Percentiles rank a stretch among this genome's conserved stretches.
Conservation (phyloP, 306 rosid species). For the Corylus heterophylla region DNA sequence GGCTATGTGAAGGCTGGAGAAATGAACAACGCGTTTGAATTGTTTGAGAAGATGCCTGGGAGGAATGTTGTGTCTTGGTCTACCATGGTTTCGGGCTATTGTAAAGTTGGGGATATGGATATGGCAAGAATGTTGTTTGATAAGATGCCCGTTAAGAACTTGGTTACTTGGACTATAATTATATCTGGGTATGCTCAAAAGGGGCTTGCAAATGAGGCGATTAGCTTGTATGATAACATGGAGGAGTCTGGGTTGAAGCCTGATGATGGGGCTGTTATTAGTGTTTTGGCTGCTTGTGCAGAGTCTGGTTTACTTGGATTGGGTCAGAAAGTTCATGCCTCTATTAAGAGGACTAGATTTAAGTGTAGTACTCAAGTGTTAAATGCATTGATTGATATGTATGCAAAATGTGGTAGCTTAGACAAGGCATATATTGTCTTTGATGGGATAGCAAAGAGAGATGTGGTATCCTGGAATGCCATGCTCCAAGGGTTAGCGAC, state of each 20-base stretch:
- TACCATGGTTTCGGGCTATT: slow-evolving; percentile 65
- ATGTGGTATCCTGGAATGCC: slow-evolving; percentile 78
- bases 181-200: slow-evolving; percentile 82
- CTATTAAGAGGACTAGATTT: slow-evolving; percentile 46
- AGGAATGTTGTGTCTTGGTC: slow-evolving; percentile 83
- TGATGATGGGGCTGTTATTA: slow-evolving; percentile 58
- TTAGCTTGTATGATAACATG: slow-evolving; percentile 57
- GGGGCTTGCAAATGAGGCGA: slow-evolving; percentile 61
- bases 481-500: slow-evolving; percentile 78
- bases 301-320: slow-evolving; percentile 71
- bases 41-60: slow-evolving; percentile 70
- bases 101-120: slow-evolving; percentile 66
- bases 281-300: slow-evolving; percentile 69
- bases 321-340: slow-evolving; percentile 67
- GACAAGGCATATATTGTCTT: slow-evolving; percentile 57
- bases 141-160: slow-evolving; percentile 62
- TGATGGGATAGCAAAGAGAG: slow-evolving; percentile 46
- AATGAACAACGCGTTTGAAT: slow-evolving; percentile 58
- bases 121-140: slow-evolving; percentile 77
- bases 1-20: slow-evolving; percentile 59
- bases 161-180: slow-evolving; percentile 78
- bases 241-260: slow-evolving; percentile 58
- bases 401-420: slow-evolving; percentile 71
- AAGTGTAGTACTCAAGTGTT: slow-evolving; percentile 61
- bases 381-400: slow-evolving; percentile 83